Base-by-base conservation (phyloP, 2,329 filamentous ascomycete genomes). In the Epichloe coenophiala region DNA sequence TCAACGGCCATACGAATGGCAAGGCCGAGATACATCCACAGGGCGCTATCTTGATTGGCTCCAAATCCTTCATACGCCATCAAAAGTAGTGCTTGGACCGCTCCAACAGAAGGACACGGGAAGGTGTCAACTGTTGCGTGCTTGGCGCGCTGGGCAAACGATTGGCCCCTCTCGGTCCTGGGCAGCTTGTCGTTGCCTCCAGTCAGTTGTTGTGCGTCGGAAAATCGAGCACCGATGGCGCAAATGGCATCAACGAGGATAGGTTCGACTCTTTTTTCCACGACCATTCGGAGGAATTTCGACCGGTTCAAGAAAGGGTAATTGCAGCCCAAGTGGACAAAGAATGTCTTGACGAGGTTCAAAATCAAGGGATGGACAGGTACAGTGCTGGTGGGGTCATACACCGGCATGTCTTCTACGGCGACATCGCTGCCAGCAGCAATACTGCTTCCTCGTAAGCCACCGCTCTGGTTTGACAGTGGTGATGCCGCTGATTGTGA, bases 21-120 rank as follows among this genome's bases (percentile, higher is more conserved):
- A 48, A 91, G 83, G 0, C 88, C 89, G 1, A 95, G 73, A 61
- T 94, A 95, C 88, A 95, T 94, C 88, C 89, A 95, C 6, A 95
- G 67, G 0, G 88, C 87, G 63, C 88, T 94, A 60, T 95, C 89
- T 58, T 90, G 86, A 56, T 88, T 87, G 11, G 86, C 86, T 1
- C 88, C 89, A 58, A 95, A 95, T 42, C 90, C 84, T 57, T 94
- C 88, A 60, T 95, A 95, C 0, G 88, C 88, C 67, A 95, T 78
- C 31, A 95, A 69, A 11, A 95, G 68, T 46, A 84, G 89, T 1
- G 88, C 87, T 59, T 95, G 89, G 0, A 93, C 86, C 9, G 87
- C 88, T 23, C 85, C 84, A 1, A 94, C 82, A 2, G 83, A 88
- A 0, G 88, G 88, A 54, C 85, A 93, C 1, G 86, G 79, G 55